Base-by-base conservation (phyloP, 164 flowering plant genomes). In the Pachysandra terminalis region DNA sequence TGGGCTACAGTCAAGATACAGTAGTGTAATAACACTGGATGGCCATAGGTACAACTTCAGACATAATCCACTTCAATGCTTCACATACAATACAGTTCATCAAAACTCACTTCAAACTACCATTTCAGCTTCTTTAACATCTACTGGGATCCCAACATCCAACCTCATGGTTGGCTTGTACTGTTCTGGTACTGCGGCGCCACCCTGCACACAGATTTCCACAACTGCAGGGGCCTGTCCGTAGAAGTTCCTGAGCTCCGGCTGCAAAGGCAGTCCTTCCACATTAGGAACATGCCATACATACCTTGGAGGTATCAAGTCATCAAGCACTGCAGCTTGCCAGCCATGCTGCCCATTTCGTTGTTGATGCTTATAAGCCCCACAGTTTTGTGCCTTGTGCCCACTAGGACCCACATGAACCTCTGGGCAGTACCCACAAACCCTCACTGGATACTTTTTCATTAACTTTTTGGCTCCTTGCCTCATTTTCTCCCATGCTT, bases 311-410 rank as follows among this genome's bases (percentile, higher is more conserved):
- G 98, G 97, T 70, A 95, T 90, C 80, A 95, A 76, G 75, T 95
- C 96, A 68, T 95, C 87, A 16, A 92, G 84, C 59, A 86, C 83
- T 1, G 97, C 94, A 4, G 91, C 56, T 74, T 95, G 98, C 98
- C 98, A 95, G 19, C 97, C 98, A 69, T 95, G 98, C 71, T 92
- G 98, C 72, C 98, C 98, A 69, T 95, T 95, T 10, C 98, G 82
- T 67, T 95, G 97, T 70, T 95, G 97, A 75, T 95, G 98, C 86
- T 92, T 91, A 69, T 71, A 78, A 3, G 97, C 96, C 13, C 98
- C 98, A 63, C 98, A 95, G 77, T 90, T 89, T 70, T 90, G 97
- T 9, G 97, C 98, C 72, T 87, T 90, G 83, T 95, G 98, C 27
- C 98, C 98, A n/a, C 72, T 77, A 6, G 88, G 74, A 10, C 97